A percentile compares a stretch with the other conserved stretches of the same genome.
These are phyloP conservation scores for Aspergillus olivimuriae DNA, from an alignment of 495 filamentous ascomycete genomes.

Conservation along the genomic window DNA sequence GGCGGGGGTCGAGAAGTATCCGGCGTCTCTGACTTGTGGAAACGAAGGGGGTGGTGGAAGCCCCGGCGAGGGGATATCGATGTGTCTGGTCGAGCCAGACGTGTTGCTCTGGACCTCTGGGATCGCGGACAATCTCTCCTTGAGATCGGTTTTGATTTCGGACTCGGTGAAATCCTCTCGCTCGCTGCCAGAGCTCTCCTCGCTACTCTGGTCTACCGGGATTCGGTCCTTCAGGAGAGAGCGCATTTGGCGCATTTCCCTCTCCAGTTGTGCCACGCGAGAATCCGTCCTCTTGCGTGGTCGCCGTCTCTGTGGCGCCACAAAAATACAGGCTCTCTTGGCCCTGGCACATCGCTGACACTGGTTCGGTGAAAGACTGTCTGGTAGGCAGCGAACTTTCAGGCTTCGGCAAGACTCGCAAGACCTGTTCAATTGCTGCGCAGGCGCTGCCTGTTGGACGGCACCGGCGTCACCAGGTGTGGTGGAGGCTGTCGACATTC, in stretches of 20 bases:
- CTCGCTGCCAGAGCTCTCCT: conserved; percentile 25
- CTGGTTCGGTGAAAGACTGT: conserved; percentile 48
- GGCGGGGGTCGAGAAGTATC: conserved; percentile 14
- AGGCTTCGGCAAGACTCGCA: conserved; percentile 81
- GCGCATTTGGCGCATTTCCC: conserved; percentile 68
- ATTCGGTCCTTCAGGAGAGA: conserved; percentile 36
- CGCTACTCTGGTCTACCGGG: conserved; percentile 24
- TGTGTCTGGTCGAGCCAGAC: conserved; percentile 15
- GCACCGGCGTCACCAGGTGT: conserved; percentile 24
- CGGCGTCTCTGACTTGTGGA: conserved; percentile 8
- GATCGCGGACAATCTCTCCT: conserved; percentile 10
- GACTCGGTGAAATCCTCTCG: conserved; percentile 17
- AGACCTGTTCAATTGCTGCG: conserved; percentile 52
- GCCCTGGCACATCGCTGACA: conserved; percentile 81
- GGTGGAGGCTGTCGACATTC: conserved; percentile 27
- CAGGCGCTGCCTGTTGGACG: conserved; percentile 13
- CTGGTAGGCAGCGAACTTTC: conserved; percentile 80
- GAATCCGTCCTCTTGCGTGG: conserved; percentile 78
- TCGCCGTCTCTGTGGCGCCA: conserved; percentile 69
- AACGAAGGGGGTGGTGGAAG: conserved; percentile 15
- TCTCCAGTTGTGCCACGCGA: conserved; percentile 81
- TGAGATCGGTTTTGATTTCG: conserved; percentile 11
- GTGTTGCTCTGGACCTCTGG: conserved; percentile 18
- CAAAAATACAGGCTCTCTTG: conserved; percentile 66
- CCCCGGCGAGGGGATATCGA: conserved; percentile 23